Percentiles rank a stretch among this genome's conserved stretches.
These are phyloP conservation scores for Ochromonas danica DNA, from an alignment of 108 stramenopile species.

Conservation along the genomic window DNA sequence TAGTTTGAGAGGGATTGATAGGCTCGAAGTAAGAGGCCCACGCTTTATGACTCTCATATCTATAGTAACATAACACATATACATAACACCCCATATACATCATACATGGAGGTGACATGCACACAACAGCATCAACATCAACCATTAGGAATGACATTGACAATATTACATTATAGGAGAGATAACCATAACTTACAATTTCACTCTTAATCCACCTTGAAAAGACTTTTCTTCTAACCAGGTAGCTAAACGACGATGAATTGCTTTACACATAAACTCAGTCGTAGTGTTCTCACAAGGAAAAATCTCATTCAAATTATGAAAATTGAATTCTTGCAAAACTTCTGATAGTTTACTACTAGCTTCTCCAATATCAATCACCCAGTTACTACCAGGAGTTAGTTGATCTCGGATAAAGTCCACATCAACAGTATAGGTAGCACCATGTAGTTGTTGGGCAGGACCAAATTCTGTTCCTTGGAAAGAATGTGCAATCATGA, in stretches of 20 bases:
- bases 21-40: constrained; percentile 79
- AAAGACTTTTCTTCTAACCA: constrained; percentile 58
- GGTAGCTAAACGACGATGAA: not conserved
- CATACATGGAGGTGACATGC: no score
- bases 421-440: constrained; percentile 88
- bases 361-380: constrained; percentile 85
- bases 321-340: constrained; percentile 74
- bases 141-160: no score
- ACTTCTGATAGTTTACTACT: constrained; percentile 68
- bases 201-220: constrained; percentile 72
- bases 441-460: constrained; percentile 84
- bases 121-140: no score
- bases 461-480: constrained; percentile 70
- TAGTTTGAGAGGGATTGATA: constrained; percentile 36
- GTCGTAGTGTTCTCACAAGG: constrained; percentile 81
- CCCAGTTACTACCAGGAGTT: constrained; percentile 75
- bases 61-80: no score
- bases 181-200: no score
- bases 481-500: constrained; percentile 92
- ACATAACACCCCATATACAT: no score
- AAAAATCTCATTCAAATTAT: constrained; percentile 84
- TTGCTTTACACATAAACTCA: constrained; percentile 79
- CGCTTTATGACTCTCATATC: constrained; percentile 83
- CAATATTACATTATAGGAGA: no score
- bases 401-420: constrained; percentile 68